phyloP scores from a whole-genome alignment of 164 flowering plant genomes.

The Pachysandra terminalis region DNA sequence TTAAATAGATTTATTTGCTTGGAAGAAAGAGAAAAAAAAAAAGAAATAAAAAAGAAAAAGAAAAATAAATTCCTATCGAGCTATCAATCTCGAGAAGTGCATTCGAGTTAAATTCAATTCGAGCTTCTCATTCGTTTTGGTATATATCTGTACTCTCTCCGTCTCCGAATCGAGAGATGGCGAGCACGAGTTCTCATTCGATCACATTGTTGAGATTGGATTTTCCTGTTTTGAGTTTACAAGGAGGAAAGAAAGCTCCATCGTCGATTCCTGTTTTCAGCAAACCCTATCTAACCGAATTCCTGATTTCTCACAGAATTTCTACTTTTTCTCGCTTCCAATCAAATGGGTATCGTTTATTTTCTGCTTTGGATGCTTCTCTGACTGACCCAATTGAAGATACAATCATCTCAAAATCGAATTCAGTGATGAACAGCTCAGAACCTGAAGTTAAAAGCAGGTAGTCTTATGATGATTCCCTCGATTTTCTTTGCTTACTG shows the following conservation, averaged over 20 bases:
- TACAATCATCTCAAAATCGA: background rate
- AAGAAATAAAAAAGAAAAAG: too few relatives aligned
- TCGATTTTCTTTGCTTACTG: background rate
- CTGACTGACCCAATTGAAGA: slow-evolving; percentile 16
- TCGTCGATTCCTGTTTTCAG: slow-evolving; percentile 7
- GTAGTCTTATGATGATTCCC: slow-evolving; percentile 11
- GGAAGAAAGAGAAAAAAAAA: too few relatives aligned
- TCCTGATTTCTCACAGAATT: slow-evolving; percentile 3
- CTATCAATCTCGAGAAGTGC: too few relatives aligned
- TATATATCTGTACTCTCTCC: too few relatives aligned
- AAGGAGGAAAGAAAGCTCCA: background rate
- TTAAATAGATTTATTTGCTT: too few relatives aligned
- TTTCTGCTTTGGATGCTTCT: slow-evolving; percentile 19
- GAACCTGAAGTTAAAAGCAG: slow-evolving; percentile 26
- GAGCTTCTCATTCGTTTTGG: background rate
- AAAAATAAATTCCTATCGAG: too few relatives aligned
- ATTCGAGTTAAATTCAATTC: too few relatives aligned
- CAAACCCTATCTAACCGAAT: slow-evolving; percentile 3
- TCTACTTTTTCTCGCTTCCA: slow-evolving; percentile 6
- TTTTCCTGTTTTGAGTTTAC: slow-evolving; percentile 10
- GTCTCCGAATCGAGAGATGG: slow-evolving; percentile 12
- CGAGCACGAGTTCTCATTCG: slow-evolving; percentile 18
- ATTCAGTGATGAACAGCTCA: background rate
- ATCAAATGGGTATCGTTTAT: slow-evolving; percentile 21
- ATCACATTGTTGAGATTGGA: slow-evolving; percentile 16